Base-by-base conservation (phyloP, 805 yeast genomes). In the Saccharomycopsis oosterbeekiorum region DNA sequence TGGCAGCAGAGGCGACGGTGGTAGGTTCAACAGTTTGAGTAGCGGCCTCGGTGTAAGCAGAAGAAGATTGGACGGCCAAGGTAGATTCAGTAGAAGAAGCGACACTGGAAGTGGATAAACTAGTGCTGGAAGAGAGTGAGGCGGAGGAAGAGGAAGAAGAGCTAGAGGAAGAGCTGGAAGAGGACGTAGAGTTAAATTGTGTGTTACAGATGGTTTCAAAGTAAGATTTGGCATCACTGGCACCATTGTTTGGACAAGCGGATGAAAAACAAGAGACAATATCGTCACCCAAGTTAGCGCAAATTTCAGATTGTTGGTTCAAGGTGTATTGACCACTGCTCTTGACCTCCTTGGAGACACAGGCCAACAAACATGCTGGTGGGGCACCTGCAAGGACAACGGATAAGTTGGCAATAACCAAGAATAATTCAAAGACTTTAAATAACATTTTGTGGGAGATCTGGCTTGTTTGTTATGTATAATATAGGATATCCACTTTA, bases 341-440 rank as follows among this genome's bases (percentile, higher is more conserved):
- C 71, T 80, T 80, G 65, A 80, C 77, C 60, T 87, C 92, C 69
- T 82, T 79, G 61, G 89, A 80, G 62, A 88, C 93, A 81, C 97
- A 90, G 50, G 96, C 96, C 72, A 91, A 78, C 67, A 91, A 76
- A 78, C 97, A 91, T 43, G 97, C 97, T 64, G 97, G 97, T 58
- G 97, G 94, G 60, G 93, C 78, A 60, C 88, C 85, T 55, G 83
- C 81, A 37, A 54, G 55, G 15, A 55, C 61, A 47, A 47, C 53
- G 29, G 53, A 47, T 24, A 47, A 47, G 53, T 47, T 47, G 53
- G 34, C 34, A 14, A 47, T 6, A 29, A 36, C 43, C 10, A 54
- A 54, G 15, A 54, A 47, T 26, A 47, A 47, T 24, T 47, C 34
- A 26, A 43, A 14, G 34, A 24, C 19, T 36, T 9, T 54, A 21